Percentiles rank a stretch among this genome's conserved stretches.
Conservation (phyloP, 2,329 filamentous ascomycete species). For the Cercospora zeina region DNA sequence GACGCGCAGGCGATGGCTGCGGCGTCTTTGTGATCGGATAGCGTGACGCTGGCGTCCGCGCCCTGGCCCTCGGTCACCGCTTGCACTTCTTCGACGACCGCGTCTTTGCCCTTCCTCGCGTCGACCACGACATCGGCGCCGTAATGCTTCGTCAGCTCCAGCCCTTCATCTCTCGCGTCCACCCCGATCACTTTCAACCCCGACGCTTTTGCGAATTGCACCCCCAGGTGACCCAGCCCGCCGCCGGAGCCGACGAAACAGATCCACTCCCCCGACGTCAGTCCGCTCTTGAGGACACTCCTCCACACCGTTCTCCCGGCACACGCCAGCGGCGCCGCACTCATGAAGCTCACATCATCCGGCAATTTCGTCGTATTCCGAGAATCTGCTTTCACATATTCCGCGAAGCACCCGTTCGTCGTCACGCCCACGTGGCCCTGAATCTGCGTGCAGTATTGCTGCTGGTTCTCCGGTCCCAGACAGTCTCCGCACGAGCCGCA, state of each 20-base stretch:
- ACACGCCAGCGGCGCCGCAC: conserved; percentile 59
- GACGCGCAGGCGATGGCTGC: conserved; percentile 56
- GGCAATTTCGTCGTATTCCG: conserved; percentile 52
- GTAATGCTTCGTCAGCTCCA: conserved; percentile 50
- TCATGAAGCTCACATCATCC: conserved; percentile 51
- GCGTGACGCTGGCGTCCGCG: conserved; percentile 55
- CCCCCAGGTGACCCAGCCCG: conserved; percentile 56
- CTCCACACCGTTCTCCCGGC: conserved; percentile 56
- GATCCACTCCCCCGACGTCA: conserved; percentile 46
- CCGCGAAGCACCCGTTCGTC: conserved; percentile 58
- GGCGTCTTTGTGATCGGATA: conserved; percentile 55
- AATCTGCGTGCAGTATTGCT: conserved; percentile 55
- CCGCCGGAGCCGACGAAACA: conserved; percentile 52
- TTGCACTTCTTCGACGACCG: conserved; percentile 51
- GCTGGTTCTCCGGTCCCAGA: conserved; percentile 49
- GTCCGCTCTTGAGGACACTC: conserved; percentile 47
- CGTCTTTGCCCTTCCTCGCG: conserved; percentile 51
- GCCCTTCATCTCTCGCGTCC: conserved; percentile 56
- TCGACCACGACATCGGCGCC: conserved; percentile 58
- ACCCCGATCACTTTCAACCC: conserved; percentile 57
- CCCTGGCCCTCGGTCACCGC: conserved; percentile 52
- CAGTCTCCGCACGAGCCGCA: conserved; percentile 59
- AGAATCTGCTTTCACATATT: conserved; percentile 56
- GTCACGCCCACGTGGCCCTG: conserved; percentile 54
- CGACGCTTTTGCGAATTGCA: conserved; percentile 53